These are phyloP conservation scores for Stellera chamaejasme DNA, from an alignment of 345 rosid species.

Conservation along the genomic window DNA sequence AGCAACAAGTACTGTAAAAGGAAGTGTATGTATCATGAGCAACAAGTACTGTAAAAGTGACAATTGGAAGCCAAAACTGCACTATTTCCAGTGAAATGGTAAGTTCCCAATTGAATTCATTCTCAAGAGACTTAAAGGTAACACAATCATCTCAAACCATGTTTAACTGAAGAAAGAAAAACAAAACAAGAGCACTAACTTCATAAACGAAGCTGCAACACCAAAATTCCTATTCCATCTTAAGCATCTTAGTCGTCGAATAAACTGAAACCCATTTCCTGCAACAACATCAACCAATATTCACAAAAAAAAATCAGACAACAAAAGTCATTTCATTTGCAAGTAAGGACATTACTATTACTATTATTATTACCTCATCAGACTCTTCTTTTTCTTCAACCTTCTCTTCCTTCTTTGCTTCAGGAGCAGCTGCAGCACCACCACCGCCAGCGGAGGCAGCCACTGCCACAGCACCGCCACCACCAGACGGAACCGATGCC, in stretches of 20 bases:
- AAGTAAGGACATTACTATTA: constrained; percentile 11
- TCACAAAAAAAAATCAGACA: not conserved
- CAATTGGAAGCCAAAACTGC: not conserved
- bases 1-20: no score
- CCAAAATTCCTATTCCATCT: not conserved
- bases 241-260: constrained; percentile 48
- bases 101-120: constrained; percentile 2
- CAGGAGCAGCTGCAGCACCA: constrained; percentile 34
- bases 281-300: constrained; percentile 17
- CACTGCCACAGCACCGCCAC: constrained; percentile 36
- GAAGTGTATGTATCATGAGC: no score
- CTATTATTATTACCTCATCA: constrained; percentile 48
- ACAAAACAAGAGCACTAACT: constrained; percentile 7
- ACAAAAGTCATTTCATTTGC: not conserved
- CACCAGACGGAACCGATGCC: constrained; percentile 69
- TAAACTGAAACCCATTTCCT: constrained; percentile 86
- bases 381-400: constrained; percentile 76
- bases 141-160: constrained; percentile 8
- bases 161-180: constrained; percentile 19
- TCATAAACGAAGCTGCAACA: not conserved
- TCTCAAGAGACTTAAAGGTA: constrained; percentile 16
- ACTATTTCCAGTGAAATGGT: constrained; percentile 1
- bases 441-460: constrained; percentile 31
- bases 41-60: no score
- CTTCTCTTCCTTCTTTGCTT: constrained; percentile 62